Evolutionary conservation across 2,329 filamentous ascomycete genomes (phyloP), one percentile per base, ranked within the genome.

Genomic region (Dothideomycetes sp.): DNA sequence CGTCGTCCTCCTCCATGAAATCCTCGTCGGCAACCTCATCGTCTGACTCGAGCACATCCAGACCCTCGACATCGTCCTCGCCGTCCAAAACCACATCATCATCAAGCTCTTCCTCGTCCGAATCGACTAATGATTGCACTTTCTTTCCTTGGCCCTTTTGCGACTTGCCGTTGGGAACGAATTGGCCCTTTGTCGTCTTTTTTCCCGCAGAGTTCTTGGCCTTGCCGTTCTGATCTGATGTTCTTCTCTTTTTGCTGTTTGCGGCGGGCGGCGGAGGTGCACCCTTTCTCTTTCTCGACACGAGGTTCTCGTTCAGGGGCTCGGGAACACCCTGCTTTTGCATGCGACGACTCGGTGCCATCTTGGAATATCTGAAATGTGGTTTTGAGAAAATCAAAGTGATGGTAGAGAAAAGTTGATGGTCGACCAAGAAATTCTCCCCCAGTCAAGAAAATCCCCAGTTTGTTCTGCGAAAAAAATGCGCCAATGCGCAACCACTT

Each of bases 261-360:
- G 52, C 77, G 71, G 49, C 68, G 61, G 42, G 72, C 67, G 39
- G 78, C 80, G 45, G 78, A 12, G 42, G 42, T 0, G 34, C 35
- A 15, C 40, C 78, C 70, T 96, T 96, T 60, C 88, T 78, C 75
- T 96, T 95, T 57, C 80, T 86, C 36, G 80, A 79, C 54, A 82
- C 80, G 56, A 83, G 56, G 50, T 60, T 68, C 51, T 94, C 85
- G 50, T 91, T 85, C 50, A 95, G 74, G 49, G 82, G 73, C 56
- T 82, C 76, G 40, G 91, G 91, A 49, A 82, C 73, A 42, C 87
- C 89, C 74, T 96, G 91, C 68, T 95, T 95, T 64, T 88, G 84
- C 81, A 95, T 93, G 55, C 88, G 85, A 61, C 87, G 83, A 62
- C 87, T 84, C 47, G 79, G 76, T 70, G 86, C 88, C 88, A 94